These are phyloP conservation scores for Tremella mesenterica DNA, from an alignment of 768 basidiomycete species.

Conservation along the genomic window DNA sequence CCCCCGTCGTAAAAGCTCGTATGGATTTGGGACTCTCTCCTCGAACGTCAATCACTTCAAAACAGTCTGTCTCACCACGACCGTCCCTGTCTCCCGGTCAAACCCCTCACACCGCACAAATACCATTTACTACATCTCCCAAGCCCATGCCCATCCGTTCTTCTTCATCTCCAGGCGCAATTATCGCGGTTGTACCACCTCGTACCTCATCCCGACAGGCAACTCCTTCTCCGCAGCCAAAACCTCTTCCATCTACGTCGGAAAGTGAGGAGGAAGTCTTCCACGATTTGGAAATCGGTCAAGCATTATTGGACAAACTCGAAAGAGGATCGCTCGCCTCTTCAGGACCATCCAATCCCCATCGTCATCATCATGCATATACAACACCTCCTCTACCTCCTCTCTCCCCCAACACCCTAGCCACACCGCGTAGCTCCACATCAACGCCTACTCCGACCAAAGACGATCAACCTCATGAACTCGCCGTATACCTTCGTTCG, in stretches of 20 bases:
- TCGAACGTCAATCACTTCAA: neutral
- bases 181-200: neutral
- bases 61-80: neutral
- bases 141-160: too few species aligned
- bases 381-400: neutral
- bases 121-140: neutral
- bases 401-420: neutral
- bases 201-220: neutral
- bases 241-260: neutral
- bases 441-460: slow-evolving; percentile 10
- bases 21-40: slow-evolving; percentile 11
- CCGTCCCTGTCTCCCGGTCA: slow-evolving; percentile 46
- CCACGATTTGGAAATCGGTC: slow-evolving; percentile 5
- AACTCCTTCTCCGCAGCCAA: neutral
- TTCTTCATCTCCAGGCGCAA: neutral
- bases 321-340: slow-evolving; percentile 3
- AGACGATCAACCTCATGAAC: slow-evolving; percentile 50
- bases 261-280: neutral
- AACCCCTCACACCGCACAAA: neutral
- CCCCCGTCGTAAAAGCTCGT: slow-evolving; percentile 15
- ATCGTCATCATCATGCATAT: slow-evolving; percentile 2
- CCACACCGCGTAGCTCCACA: neutral
- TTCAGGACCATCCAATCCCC: slow-evolving; percentile 1
- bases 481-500: slow-evolving; percentile 81
- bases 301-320: slow-evolving; percentile 14